phyloP scores from a whole-genome alignment of 1,284 basidiomycete species.

The Sporisorium graminicola region DNA sequence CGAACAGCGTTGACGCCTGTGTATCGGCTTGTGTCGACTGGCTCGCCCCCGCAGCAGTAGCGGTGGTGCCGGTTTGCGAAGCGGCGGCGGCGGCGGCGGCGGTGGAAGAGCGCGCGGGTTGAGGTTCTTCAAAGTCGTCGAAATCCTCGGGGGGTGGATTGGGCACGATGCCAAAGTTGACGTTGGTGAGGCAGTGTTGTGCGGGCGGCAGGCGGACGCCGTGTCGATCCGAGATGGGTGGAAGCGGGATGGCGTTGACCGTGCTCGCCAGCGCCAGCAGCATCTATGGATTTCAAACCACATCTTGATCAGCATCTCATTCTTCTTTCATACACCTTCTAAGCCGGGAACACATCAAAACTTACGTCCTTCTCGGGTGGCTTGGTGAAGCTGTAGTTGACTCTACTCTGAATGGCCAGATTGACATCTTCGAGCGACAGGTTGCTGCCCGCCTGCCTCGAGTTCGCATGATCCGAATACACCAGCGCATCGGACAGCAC shows the following conservation, averaged over 20 bases:
- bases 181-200: constrained; percentile 84
- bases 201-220: constrained; percentile 88
- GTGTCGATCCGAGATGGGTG: constrained; percentile 92
- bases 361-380: constrained; percentile 93
- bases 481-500: constrained; percentile 89
- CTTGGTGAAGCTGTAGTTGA: constrained; percentile 93
- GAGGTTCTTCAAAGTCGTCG: constrained; percentile 37
- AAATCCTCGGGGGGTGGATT: constrained; percentile 77
- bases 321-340: too few species aligned
- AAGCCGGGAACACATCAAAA: constrained; percentile 27
- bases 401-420: constrained; percentile 89
- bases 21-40: constrained; percentile 11
- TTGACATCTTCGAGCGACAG: constrained; percentile 88
- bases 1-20: constrained; percentile 25
- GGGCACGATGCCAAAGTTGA: constrained; percentile 93
- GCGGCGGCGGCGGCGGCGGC: background rate
- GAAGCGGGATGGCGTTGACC: constrained; percentile 88
- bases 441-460: constrained; percentile 46
- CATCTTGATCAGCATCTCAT: background rate
- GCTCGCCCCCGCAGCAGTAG: too few species aligned
- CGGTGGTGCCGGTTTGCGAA: too few species aligned
- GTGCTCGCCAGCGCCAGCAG: constrained; percentile 87
- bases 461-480: constrained; percentile 88
- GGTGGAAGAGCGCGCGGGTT: background rate
- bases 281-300: constrained; percentile 75